A percentile compares a stretch with the other conserved stretches of the same genome.
These are phyloP conservation scores for Kwoniella sp. DNA, from an alignment of 768 basidiomycete genomes.

Conservation along the genomic window DNA sequence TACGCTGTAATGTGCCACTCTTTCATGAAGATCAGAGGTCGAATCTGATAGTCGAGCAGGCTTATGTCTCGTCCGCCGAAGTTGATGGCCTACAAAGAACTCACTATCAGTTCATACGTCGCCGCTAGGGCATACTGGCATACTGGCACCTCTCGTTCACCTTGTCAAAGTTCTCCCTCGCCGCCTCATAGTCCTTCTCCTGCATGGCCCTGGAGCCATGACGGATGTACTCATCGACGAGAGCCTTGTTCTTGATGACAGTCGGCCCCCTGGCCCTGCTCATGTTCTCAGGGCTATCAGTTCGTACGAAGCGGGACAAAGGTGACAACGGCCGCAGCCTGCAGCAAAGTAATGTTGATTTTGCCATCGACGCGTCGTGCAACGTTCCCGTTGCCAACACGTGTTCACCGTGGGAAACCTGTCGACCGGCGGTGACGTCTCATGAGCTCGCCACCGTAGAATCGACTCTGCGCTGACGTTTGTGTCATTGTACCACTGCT, in stretches of 20 bases:
- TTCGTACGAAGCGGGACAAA: no score
- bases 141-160: not conserved
- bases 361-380: slow-evolving; percentile 12
- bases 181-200: slow-evolving; percentile 9
- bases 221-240: not conserved
- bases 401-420: slow-evolving; percentile 10
- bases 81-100: slow-evolving; percentile 5
- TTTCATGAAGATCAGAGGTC: slow-evolving; percentile 7
- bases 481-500: slow-evolving; percentile 1
- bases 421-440: not conserved
- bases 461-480: slow-evolving; percentile 16
- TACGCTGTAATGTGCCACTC: slow-evolving; percentile 6
- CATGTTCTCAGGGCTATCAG: no score
- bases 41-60: slow-evolving; percentile 12
- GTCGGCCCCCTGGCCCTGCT: not conserved
- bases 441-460: no score
- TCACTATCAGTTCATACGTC: not conserved
- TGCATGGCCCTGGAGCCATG: not conserved
- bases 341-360: no score
- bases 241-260: not conserved
- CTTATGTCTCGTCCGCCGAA: not conserved
- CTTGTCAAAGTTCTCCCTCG: slow-evolving; percentile 17
- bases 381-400: not conserved
- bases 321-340: no score
- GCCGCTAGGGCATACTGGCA: not conserved